A percentile compares a stretch with the other conserved stretches of the same genome.
These are phyloP conservation scores for Daphne laureola DNA, from an alignment of 441 rosid species.

Conservation along the genomic window DNA sequence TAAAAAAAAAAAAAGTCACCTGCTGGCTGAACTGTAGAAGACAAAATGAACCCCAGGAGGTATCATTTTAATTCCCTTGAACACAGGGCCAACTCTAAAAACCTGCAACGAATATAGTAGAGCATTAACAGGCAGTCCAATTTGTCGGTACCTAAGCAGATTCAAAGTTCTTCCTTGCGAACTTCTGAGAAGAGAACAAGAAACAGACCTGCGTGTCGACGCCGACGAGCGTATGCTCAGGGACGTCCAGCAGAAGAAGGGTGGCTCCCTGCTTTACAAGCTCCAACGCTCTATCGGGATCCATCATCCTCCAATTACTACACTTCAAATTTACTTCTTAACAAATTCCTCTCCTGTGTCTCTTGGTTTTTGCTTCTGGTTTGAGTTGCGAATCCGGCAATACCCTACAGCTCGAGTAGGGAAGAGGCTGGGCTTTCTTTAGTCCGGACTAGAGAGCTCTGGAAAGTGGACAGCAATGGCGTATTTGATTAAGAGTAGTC, in stretches of 20 bases:
- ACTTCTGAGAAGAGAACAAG: neutral
- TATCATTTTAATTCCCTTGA: conserved; percentile 89
- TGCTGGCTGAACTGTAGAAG: conserved; percentile 65
- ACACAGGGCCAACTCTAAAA: conserved; percentile 58
- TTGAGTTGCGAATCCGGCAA: conserved; percentile 3
- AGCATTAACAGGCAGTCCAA: neutral
- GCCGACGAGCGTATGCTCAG: conserved; percentile 67
- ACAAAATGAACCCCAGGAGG: conserved; percentile 87
- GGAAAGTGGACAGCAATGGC: too few relatives aligned
- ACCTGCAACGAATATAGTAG: conserved; percentile 29
- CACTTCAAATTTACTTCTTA: neutral
- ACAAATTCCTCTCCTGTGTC: neutral
- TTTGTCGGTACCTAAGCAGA: neutral
- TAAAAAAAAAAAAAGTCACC: conserved; percentile 25
- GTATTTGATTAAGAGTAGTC: too few relatives aligned
- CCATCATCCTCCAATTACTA: conserved; percentile 27
- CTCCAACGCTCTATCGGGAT: conserved; percentile 62
- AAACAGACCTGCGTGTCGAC: conserved; percentile 62
- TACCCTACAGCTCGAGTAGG: neutral
- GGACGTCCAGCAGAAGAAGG: conserved; percentile 77
- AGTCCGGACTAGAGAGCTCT: too few relatives aligned
- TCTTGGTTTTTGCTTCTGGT: neutral
- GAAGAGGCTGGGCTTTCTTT: too few relatives aligned
- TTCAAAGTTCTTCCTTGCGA: neutral
- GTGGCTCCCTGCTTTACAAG: conserved; percentile 67